These are phyloP conservation scores for Penicillium sclerotigenum DNA, from an alignment of 2,329 filamentous ascomycete genomes.

Conservation along the genomic window DNA sequence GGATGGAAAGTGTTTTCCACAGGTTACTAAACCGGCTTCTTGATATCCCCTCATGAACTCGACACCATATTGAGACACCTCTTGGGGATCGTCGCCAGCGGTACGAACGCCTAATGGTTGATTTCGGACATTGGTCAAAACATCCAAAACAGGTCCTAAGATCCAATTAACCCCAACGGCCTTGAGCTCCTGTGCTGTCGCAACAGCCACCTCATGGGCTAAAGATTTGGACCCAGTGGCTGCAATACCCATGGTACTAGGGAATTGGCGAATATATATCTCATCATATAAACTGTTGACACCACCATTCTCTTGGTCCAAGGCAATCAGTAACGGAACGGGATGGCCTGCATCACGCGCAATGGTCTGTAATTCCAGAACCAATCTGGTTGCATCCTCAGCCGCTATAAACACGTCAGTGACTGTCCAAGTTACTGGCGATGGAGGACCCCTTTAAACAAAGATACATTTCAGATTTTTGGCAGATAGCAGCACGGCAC, in stretches of 20 bases:
- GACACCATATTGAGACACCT: conserved; percentile 88
- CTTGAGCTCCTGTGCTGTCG: conserved; percentile 86
- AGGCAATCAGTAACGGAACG: conserved; percentile 80
- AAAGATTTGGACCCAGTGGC: conserved; percentile 82
- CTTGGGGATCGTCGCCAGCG: conserved; percentile 87
- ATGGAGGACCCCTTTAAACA: conserved; percentile 32
- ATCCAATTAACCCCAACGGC: conserved; percentile 96
- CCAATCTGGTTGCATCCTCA: conserved; percentile 80
- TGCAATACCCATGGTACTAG: conserved; percentile 94
- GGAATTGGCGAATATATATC: conserved; percentile 92
- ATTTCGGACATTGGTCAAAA: conserved; percentile 86
- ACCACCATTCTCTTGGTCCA: conserved; percentile 97
- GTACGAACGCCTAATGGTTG: conserved; percentile 88
- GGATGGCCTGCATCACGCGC: conserved; percentile 87
- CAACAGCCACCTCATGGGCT: conserved; percentile 85
- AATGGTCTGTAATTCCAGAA: conserved; percentile 88
- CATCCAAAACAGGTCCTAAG: conserved; percentile 87
- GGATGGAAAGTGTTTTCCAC: conserved; percentile 94
- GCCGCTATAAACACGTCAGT: conserved; percentile 60
- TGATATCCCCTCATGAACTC: conserved; percentile 90
- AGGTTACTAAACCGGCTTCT: conserved; percentile 81
- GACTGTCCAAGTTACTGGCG: not conserved
- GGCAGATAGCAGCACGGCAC: conserved; percentile 69
- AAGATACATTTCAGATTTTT: conserved; percentile 66
- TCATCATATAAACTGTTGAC: conserved; percentile 97